A percentile compares a stretch with the other conserved stretches of the same genome.
Conservation (phyloP, 345 rosid genomes). For the Murraya paniculata region DNA sequence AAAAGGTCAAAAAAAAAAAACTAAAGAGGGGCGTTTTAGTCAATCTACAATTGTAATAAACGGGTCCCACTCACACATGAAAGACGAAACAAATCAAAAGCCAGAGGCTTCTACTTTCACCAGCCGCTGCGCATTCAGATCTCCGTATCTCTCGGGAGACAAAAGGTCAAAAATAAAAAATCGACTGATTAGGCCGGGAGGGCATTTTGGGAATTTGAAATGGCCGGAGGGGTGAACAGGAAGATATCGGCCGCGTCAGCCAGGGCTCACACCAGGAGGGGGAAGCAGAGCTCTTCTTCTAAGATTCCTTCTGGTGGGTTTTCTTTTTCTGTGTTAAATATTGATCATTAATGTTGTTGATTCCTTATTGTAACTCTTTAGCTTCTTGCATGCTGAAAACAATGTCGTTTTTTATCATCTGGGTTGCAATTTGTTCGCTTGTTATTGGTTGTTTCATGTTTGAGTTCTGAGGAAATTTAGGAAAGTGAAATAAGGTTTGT, state of each 20-base stretch:
- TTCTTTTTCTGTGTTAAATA: not conserved
- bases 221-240: conserved; percentile 47
- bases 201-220: not conserved
- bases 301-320: conserved; percentile 43
- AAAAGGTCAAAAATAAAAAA: too few relatives aligned
- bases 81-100: not conserved
- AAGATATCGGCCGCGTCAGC: conserved; percentile 61
- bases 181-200: not conserved
- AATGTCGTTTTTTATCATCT: not conserved
- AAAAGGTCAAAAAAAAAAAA: not conserved
- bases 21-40: not conserved
- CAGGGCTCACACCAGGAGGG: conserved; percentile 52
- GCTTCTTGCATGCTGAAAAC: not conserved
- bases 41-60: not conserved
- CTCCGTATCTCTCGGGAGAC: not conserved
- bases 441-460: not conserved
- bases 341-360: not conserved
- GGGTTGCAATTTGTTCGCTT: not conserved
- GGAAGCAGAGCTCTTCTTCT: conserved; percentile 31
- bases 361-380: not conserved
- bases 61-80: not conserved
- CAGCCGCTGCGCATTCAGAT: not conserved
- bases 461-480: not conserved
- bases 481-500: not conserved
- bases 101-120: not conserved